Conservation (phyloP, 2,329 filamentous ascomycete species). For the Cadophora gregata region DNA sequence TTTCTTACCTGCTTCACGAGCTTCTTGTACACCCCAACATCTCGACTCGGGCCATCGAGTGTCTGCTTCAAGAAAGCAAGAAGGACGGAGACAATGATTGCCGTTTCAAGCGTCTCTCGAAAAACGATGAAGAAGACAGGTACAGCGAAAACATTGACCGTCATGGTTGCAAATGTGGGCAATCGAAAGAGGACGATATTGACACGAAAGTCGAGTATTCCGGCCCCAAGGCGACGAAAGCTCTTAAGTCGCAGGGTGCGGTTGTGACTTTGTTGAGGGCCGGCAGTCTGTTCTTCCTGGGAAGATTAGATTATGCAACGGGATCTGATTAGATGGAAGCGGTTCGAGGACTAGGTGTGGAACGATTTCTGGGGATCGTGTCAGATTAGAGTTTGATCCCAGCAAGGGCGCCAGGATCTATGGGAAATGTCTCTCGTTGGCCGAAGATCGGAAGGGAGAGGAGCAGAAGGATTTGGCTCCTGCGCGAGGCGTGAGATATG, state of each 20-base stretch:
- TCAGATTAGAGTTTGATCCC: background rate
- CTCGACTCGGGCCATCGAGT: slow-evolving; percentile 66
- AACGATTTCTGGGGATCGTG: slow-evolving; percentile 9
- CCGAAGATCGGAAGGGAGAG: slow-evolving; percentile 7
- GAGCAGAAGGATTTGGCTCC: background rate
- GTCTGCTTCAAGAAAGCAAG: slow-evolving; percentile 86
- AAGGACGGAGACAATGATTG: slow-evolving; percentile 86
- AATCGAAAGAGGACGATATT: background rate
- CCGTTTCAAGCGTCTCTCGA: slow-evolving; percentile 82
- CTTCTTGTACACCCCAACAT: slow-evolving; percentile 68
- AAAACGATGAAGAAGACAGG: slow-evolving; percentile 92
- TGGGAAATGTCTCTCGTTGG: background rate
- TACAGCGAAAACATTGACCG: slow-evolving; percentile 75
- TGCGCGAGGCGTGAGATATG: background rate
- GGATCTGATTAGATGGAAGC: slow-evolving; percentile 12
- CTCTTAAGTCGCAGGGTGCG: background rate
- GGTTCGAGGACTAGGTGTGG: background rate
- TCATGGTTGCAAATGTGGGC: slow-evolving; percentile 49
- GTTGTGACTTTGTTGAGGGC: background rate
- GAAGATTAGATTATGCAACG: slow-evolving; percentile 15
- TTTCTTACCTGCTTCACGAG: slow-evolving; percentile 61
- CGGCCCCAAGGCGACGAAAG: background rate
- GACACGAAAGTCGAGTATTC: background rate
- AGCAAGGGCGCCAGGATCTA: background rate
- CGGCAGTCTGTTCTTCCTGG: background rate